Conservation (phyloP, 768 basidiomycete species). For the Neoboletus magnificus region DNA sequence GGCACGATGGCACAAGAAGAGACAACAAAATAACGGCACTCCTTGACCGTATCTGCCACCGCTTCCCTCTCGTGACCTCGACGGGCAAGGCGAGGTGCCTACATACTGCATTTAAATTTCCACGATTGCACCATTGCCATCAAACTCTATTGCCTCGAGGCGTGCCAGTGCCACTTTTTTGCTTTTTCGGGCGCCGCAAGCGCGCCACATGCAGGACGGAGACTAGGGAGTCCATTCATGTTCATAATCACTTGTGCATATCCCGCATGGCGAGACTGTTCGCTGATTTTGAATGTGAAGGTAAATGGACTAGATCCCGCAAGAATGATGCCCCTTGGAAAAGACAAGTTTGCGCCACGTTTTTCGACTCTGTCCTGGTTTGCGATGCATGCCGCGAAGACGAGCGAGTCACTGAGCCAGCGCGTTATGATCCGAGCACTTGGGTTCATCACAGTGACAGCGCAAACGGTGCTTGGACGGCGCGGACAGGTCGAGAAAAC, state of each 20-base stretch:
- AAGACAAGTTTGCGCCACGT: neutral
- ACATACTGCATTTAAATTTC: neutral
- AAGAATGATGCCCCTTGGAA: neutral
- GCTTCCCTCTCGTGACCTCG: slow-evolving; percentile 14
- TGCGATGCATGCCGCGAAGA: neutral
- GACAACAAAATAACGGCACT: slow-evolving; percentile 1
- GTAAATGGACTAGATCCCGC: neutral
- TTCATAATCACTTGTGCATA: neutral
- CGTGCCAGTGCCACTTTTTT: slow-evolving; percentile 3
- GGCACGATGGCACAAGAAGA: neutral
- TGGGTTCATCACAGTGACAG: neutral
- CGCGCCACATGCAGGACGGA: slow-evolving; percentile 16
- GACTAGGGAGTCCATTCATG: neutral
- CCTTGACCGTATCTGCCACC: slow-evolving; percentile 9
- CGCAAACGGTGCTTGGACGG: slow-evolving; percentile 20
- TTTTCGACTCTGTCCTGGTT: neutral
- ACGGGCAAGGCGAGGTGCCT: slow-evolving; percentile 1
- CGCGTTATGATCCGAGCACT: neutral
- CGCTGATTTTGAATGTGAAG: slow-evolving; percentile 18
- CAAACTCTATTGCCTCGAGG: slow-evolving; percentile 32
- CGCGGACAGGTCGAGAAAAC: slow-evolving; percentile 11
- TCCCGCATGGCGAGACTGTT: slow-evolving; percentile 3
- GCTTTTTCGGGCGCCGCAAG: slow-evolving; percentile 9
- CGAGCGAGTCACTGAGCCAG: slow-evolving; percentile 8
- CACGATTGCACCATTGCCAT: slow-evolving; percentile 11